Base-by-base conservation (phyloP, 805 yeast genomes). In the Nakazawaea populi region DNA sequence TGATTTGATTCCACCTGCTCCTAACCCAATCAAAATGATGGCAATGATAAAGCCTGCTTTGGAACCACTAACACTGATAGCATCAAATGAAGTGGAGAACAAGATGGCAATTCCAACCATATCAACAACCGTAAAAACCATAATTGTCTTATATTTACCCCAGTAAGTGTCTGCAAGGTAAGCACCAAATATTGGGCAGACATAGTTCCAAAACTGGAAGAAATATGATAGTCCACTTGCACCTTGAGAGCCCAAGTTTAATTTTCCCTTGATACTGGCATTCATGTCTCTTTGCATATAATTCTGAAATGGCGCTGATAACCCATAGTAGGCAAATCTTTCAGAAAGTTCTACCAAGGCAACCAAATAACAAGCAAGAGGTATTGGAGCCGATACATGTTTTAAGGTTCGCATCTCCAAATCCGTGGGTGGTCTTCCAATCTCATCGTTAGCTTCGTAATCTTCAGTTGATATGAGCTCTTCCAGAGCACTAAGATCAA, bases 1-100 rank as follows among this genome's bases (percentile, higher is more conserved):
- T 40, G 90, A 75, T 65, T 87, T 87, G 63, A 87, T 87, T 58
- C 89, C 85, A 61, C 94, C 94, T 34, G 94, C 83, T 40, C 89
- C 92, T 39, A 85, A 58, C 57, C 92, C 92, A 59, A 87, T 79
- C 48, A 81, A 66, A 52, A 81, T 67, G 67, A 82, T 76, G 34
- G 80, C 75, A 42, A 73, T 71, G 47, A 78, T 62, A 52, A 81
- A 79, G 41, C 92, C 91, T 55, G 83, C 89, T 32, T 87, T 80
- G 31, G 81, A 77, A 27, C 71, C 70, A 43, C 66, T 66, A 29
- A 65, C 64, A 37, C 78, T 70, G 41, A 83, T 73, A 14, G 76
- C 70, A 29, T 90, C 91, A 48, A 86, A 66, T 6, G 91, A 82
- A 32, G 94, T 86, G 53, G 82, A 71, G 62, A 86, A 82, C 47